Evolutionary conservation across 805 yeast species (phyloP).

Genomic region (Spathaspora girioi): DNA sequence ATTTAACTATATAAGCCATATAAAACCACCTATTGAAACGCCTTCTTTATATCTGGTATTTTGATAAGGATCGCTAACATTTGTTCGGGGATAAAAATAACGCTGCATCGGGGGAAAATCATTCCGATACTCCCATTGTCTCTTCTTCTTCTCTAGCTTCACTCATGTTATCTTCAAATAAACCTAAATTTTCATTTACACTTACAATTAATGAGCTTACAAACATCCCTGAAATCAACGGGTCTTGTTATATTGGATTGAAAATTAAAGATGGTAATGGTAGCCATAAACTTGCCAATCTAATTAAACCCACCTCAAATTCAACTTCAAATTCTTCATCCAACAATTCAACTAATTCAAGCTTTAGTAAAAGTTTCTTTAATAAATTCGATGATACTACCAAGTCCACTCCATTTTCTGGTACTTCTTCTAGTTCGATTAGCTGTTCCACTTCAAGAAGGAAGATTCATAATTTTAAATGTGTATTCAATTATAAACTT

Average conservation of each 20-base stretch:
- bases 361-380: background rate
- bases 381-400: background rate
- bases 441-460: conserved; percentile 26
- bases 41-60: too few species aligned
- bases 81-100: conserved; percentile 12
- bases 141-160: background rate
- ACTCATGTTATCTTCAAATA: conserved; percentile 10
- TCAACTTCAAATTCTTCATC: background rate
- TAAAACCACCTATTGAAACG: too few species aligned
- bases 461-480: conserved; percentile 37
- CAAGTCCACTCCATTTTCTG: background rate
- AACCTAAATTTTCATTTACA: conserved; percentile 61
- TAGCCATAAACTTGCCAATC: conserved; percentile 8
- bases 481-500: conserved; percentile 32
- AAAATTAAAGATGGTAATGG: conserved; percentile 48
- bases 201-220: conserved; percentile 64
- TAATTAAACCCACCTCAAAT: background rate
- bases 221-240: conserved; percentile 81
- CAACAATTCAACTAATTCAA: background rate
- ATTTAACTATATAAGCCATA: too few species aligned
- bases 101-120: too few species aligned
- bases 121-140: background rate
- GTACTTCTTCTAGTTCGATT: conserved; percentile 9
- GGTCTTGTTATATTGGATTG: conserved; percentile 65
- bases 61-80: conserved; percentile 11